phyloP scores from a whole-genome alignment of 345 rosid genomes.

The Hibiscus syriacus region DNA sequence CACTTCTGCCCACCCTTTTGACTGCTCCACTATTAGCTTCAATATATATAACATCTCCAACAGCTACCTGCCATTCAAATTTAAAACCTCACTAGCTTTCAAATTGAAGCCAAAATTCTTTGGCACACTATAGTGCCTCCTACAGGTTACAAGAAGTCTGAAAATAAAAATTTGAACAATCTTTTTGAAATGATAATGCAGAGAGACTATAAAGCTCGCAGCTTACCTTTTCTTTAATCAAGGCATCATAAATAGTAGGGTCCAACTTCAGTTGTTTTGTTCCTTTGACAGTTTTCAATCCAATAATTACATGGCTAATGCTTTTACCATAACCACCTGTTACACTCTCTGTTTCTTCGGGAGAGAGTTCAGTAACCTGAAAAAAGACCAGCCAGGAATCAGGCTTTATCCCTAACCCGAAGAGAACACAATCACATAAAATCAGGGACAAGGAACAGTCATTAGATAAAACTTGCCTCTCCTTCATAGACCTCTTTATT shows the following conservation, averaged over 20 bases:
- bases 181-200: neutral
- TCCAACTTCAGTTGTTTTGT: constrained; percentile 96
- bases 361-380: constrained; percentile 94
- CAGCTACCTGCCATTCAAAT: constrained; percentile 78
- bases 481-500: constrained; percentile 98
- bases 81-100: too few species aligned
- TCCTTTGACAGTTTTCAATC: constrained; percentile 93
- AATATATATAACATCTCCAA: constrained; percentile 94
- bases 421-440: constrained; percentile 5
- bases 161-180: neutral
- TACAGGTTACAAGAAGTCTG: neutral
- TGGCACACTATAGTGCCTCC: neutral
- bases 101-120: neutral
- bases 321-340: constrained; percentile 99
- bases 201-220: constrained; percentile 22
- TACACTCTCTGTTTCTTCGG: constrained; percentile 88
- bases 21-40: constrained; percentile 99
- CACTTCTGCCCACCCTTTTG: constrained; percentile 93
- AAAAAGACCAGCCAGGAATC: constrained; percentile 14
- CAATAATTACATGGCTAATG: constrained; percentile 96
- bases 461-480: constrained; percentile 48
- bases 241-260: constrained; percentile 95
- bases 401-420: constrained; percentile 7
- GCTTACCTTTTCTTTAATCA: constrained; percentile 82
- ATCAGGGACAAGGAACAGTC: neutral